Base-by-base conservation (phyloP, 495 filamentous ascomycete species). In the Friedmanniomyces simplex region DNA sequence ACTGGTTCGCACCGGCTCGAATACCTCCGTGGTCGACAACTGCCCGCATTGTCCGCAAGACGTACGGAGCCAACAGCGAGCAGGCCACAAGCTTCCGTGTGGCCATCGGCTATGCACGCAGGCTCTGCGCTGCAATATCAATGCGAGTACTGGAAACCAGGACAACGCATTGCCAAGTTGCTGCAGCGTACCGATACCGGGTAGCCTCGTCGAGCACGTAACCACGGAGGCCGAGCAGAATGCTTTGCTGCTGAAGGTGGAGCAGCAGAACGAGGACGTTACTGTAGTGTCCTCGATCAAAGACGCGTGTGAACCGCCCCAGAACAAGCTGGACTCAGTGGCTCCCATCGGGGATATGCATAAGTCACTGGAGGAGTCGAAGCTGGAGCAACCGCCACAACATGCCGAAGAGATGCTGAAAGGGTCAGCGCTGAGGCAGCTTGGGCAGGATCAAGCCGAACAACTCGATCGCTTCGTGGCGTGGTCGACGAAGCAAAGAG, bases 401-500 rank as follows among this genome's bases (percentile, higher is more conserved):
- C 28, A 3, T 32, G 28, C 10, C 4, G 28, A 32, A 10, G 10
- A 4, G 37, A 20, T 60, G 1, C 14, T 13, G 39, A 16, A 43
- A 5, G 3, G 76, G 82, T 47, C 72, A 86, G 71, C 69, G 54
- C 68, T 68, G 36, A 67, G 88, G 54, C 71, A 6, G 39, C 39
- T 43, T 3, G 5, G 71, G 42, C 70, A 72, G n/a, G 61, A 72
- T 24, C 85, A 87, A 49, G 72, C 71, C 30, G 70, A 74, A 34
- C 79, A 87, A 63, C 76, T 76, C 62, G 71, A 76, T 30, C 74
- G 82, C n/a, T 85, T 88, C 57, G 42, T 74, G 8, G 61, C 65
- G 0, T 87, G 83, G 54, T 72, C 71, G 58, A 67, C 66, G 62
- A 81, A 74, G 66, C 79, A 63, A 67, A 76, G 71, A 72, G 79